Conservation (phyloP, 306 rosid genomes). For the Dryas alaskensis region DNA sequence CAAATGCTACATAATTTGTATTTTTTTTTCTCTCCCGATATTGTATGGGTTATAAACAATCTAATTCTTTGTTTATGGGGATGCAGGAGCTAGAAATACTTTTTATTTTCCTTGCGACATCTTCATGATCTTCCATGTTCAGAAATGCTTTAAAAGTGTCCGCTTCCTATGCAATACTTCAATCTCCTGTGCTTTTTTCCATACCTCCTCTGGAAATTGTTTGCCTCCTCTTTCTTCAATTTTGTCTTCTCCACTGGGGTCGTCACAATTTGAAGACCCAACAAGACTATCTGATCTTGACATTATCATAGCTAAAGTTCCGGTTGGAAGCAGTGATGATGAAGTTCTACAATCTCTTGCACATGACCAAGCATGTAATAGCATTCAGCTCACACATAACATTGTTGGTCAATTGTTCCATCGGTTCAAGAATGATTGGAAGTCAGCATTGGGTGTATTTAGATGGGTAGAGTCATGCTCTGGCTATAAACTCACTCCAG, state of each 20-base stretch:
- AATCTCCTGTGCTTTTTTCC: constrained; percentile 17
- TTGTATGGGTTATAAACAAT: not conserved
- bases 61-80: not conserved
- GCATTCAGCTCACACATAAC: constrained; percentile 37
- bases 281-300: constrained; percentile 37
- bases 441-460: constrained; percentile 73
- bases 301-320: constrained; percentile 47
- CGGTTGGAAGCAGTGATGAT: constrained; percentile 46
- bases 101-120: not conserved
- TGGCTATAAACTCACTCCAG: constrained; percentile 42
- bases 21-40: not conserved
- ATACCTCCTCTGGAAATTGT: constrained; percentile 19
- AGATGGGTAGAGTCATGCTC: constrained; percentile 62
- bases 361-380: constrained; percentile 42
- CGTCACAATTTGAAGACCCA: constrained; percentile 30
- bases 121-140: constrained; percentile 8
- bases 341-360: constrained; percentile 50
- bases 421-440: constrained; percentile 86
- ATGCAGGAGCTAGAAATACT: not conserved
- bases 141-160: not conserved
- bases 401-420: constrained; percentile 46
- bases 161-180: constrained; percentile 21
- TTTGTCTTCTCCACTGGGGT: constrained; percentile 22
- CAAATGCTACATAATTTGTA: not conserved
- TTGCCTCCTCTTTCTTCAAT: constrained; percentile 19